A percentile compares a stretch with the other conserved stretches of the same genome.
These are phyloP conservation scores for Aspergillus texensis DNA, from an alignment of 2,329 filamentous ascomycete species.

Conservation along the genomic window DNA sequence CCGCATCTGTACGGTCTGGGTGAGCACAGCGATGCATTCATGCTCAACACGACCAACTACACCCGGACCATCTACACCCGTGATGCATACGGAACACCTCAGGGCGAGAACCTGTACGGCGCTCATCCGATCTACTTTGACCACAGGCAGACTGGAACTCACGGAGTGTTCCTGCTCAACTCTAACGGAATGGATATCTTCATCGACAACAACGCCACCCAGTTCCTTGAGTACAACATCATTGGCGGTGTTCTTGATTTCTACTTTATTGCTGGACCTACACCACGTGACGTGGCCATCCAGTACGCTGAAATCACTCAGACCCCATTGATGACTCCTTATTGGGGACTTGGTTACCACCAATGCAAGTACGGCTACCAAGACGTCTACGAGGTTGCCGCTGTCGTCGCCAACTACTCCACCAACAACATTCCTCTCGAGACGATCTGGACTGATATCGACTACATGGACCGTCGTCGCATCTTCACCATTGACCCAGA, in stretches of 20 bases:
- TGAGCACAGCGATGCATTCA: slow-evolving; percentile 71
- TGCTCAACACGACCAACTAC: neutral
- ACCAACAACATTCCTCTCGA: slow-evolving; percentile 45
- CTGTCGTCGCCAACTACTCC: slow-evolving; percentile 47
- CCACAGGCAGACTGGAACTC: slow-evolving; percentile 59
- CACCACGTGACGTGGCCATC: slow-evolving; percentile 58
- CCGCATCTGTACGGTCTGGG: slow-evolving; percentile 78
- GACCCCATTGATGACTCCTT: slow-evolving; percentile 63
- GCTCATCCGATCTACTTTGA: slow-evolving; percentile 75
- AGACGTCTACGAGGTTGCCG: slow-evolving; percentile 47
- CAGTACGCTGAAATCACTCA: slow-evolving; percentile 63
- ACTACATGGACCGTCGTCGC: slow-evolving; percentile 42
- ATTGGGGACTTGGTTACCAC: slow-evolving; percentile 65
- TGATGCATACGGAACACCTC: neutral
- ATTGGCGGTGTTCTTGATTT: slow-evolving; percentile 76
- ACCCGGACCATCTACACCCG: neutral
- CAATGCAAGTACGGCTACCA: slow-evolving; percentile 67
- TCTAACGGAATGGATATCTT: slow-evolving; percentile 78
- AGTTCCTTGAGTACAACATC: slow-evolving; percentile 71
- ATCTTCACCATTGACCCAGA: slow-evolving; percentile 44
- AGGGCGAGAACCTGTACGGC: slow-evolving; percentile 65
- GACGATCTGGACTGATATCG: slow-evolving; percentile 51
- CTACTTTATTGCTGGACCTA: slow-evolving; percentile 65
- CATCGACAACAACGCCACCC: slow-evolving; percentile 58
- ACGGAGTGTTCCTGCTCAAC: slow-evolving; percentile 71